Conservation (phyloP, 2,329 filamentous ascomycete species). For the Macrophomina pseudophaseolina region DNA sequence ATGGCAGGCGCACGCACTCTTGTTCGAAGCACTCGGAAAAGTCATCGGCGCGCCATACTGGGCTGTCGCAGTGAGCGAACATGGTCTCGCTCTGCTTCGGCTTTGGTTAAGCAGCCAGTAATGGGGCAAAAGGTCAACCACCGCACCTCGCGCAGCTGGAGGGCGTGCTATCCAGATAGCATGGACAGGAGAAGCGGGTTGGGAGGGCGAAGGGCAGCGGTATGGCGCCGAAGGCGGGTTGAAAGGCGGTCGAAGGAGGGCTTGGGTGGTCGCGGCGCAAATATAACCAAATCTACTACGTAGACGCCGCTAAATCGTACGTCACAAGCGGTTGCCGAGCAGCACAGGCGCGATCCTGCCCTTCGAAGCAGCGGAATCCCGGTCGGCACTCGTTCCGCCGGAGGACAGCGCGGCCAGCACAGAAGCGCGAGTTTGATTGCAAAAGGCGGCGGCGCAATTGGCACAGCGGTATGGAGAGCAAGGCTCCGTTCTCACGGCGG, state of each 20-base stretch:
- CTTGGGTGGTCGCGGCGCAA: slow-evolving; percentile 14
- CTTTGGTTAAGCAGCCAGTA: slow-evolving; percentile 12
- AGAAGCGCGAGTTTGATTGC: slow-evolving; percentile 1
- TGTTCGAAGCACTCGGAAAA: slow-evolving; percentile 66
- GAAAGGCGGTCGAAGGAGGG: slow-evolving; percentile 13
- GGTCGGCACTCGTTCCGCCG: slow-evolving; percentile 1
- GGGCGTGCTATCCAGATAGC: background rate
- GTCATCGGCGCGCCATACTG: slow-evolving; percentile 66
- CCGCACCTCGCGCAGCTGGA: slow-evolving; percentile 10
- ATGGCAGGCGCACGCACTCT: slow-evolving; percentile 58
- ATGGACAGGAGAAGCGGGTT: slow-evolving; percentile 14
- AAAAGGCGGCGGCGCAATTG: background rate
- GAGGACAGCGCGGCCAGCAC: slow-evolving; percentile 8
- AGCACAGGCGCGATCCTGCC: slow-evolving; percentile 22
- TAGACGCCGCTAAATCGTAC: slow-evolving; percentile 9
- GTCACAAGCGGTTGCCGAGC: slow-evolving; percentile 17
- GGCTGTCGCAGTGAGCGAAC: slow-evolving; percentile 62
- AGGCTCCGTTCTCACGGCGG: slow-evolving; percentile 1
- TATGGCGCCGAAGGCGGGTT: slow-evolving; percentile 17
- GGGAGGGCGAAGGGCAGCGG: background rate
- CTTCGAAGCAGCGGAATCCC: slow-evolving; percentile 11
- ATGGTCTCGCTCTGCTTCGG: slow-evolving; percentile 47
- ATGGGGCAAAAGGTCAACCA: slow-evolving; percentile 16
- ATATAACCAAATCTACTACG: slow-evolving; percentile 16
- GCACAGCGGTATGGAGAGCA: background rate